phyloP scores from a whole-genome alignment of 1,139 yeast genomes.

The Zygoascus sp. region DNA sequence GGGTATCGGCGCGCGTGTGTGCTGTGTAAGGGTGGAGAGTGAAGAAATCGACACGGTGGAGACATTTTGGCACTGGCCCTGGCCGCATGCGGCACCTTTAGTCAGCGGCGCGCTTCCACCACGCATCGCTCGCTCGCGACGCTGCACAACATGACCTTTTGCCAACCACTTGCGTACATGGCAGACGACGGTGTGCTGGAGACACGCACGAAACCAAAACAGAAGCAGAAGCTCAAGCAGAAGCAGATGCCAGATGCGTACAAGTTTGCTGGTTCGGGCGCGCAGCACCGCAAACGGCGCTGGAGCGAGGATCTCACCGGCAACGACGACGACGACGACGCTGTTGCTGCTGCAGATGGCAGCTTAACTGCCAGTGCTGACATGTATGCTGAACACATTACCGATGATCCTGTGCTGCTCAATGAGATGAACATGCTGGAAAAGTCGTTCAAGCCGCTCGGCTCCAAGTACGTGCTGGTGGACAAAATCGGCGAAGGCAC shows the following conservation, averaged over 20 bases:
- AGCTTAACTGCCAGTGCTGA: not conserved
- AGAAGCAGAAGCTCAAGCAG: not conserved
- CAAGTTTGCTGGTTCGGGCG: too few species aligned
- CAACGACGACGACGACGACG: not conserved
- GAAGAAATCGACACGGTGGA: not conserved
- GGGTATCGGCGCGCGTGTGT: not conserved
- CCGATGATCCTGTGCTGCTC: not conserved
- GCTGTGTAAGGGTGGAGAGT: not conserved
- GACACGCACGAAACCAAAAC: not conserved
- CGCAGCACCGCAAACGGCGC: not conserved
- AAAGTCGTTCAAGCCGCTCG: slow-evolving; percentile 58
- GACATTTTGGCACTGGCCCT: not conserved
- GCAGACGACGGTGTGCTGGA: not conserved
- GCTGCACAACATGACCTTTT: too few species aligned
- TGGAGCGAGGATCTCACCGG: not conserved
- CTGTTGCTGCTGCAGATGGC: not conserved
- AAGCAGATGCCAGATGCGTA: too few species aligned
- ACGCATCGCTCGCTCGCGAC: too few species aligned
- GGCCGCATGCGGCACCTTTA: not conserved
- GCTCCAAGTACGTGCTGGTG: slow-evolving; percentile 56
- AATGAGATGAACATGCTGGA: slow-evolving; percentile 61
- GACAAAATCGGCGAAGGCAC: slow-evolving; percentile 97
- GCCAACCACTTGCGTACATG: too few species aligned
- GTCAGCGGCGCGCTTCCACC: too few species aligned
- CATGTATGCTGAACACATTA: not conserved